Base-by-base conservation (phyloP, 306 rosid genomes). In the Quercus ilex region DNA sequence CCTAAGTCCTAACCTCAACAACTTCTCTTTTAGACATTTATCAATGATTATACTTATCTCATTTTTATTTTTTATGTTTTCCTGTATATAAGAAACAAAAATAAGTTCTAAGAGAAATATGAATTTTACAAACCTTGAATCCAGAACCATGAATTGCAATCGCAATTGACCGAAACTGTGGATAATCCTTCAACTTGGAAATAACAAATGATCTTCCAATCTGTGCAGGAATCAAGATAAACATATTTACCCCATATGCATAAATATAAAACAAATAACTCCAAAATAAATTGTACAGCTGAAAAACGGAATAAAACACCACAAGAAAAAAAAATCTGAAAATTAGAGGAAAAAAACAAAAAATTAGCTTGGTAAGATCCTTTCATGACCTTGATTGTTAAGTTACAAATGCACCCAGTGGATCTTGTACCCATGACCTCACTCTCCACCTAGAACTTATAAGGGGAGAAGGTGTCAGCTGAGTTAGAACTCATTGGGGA, bases 101-200 rank as follows among this genome's bases (percentile, higher is more conserved):
- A 55, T 17, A 75, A 67, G 3, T 55, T 63, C 72, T 53, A 78
- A n/a, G 28, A 46, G 58, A 75, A 17, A 79, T 71, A 49, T 75
- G 49, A 76, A 74, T 5, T 4, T 25, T 23, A 46, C 92, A 79
- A 82, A 95, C 99, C 99, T 95, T 95, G 83, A 94, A 92, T 70
- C 99, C 97, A 77, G 97, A 94, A 86, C 83, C 87, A 31, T 31
- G 85, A 76, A 87, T 91, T 20, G 98, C 99, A 88, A 93, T 87
- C 21, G 97, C 99, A 76, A 96, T 91, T 68, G 96, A 89, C 78
- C 79, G 87, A 65, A 96, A 96, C 75, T 87, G 93, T 17, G 98
- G 99, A 87, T 96, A 96, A 84, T 96, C 98, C 92, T 93, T 96
- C 88, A 96, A 82, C 87, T 71, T 96, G 76, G 97, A 91, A 79